Conservation (phyloP, 208 protist species). For the Balamuthia mandrillaris region DNA sequence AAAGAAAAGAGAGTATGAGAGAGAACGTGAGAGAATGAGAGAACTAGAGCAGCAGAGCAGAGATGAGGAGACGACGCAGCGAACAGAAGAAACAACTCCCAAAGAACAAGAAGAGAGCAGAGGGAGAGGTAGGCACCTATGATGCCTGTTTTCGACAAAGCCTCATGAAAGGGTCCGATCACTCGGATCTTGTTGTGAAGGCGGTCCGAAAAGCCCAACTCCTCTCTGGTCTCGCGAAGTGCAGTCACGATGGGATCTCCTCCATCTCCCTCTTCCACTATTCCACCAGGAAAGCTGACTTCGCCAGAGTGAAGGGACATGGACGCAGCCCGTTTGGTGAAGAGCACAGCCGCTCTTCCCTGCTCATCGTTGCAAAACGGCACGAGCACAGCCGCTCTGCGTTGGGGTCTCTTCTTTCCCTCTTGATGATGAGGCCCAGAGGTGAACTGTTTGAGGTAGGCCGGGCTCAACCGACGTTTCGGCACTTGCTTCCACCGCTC, state of each 20-base stretch:
- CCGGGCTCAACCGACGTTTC: too few relatives aligned
- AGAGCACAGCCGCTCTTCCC: not conserved
- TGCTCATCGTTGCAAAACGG: conserved; percentile 7
- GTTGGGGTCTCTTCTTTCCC: too few relatives aligned
- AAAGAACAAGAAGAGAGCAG: too few relatives aligned
- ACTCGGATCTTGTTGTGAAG: not conserved
- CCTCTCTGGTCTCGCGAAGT: conserved; percentile 10
- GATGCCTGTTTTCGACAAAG: conserved; percentile 19
- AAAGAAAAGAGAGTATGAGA: rapidly evolving
- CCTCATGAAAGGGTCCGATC: conserved; percentile 3
- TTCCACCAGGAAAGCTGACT: conserved; percentile 28
- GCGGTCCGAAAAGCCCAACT: conserved; percentile 14
- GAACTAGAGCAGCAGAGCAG: too few relatives aligned
- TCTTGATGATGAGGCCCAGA: too few relatives aligned
- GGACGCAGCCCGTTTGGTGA: not conserved
- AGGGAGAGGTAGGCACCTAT: not conserved
- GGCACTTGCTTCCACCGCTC: too few relatives aligned
- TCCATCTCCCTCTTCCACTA: not conserved
- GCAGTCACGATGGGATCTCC: conserved; percentile 7
- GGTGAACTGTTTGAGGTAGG: too few relatives aligned
- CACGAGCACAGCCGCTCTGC: too few relatives aligned
- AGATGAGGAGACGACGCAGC: too few relatives aligned
- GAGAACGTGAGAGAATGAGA: too few relatives aligned
- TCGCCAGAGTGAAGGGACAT: not conserved
- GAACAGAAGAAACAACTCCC: too few relatives aligned